These are phyloP conservation scores for Pythium graminicola DNA, from an alignment of 352 stramenopile species.

Conservation along the genomic window DNA sequence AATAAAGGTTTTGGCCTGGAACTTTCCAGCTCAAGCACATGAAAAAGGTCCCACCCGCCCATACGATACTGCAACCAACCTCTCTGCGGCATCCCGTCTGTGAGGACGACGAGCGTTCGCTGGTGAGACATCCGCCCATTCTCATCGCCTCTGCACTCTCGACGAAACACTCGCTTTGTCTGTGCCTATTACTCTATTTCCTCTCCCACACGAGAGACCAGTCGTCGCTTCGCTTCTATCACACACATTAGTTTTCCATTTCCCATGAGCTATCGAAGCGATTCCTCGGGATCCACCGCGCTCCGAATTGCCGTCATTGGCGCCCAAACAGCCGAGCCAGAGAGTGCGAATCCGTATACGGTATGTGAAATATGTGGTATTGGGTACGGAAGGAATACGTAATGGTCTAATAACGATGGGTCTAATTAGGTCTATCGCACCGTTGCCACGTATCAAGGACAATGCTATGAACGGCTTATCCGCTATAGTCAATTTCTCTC, in stretches of 20 bases:
- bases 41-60: constrained; percentile 5
- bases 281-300: constrained; percentile 2
- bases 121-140: too few species aligned
- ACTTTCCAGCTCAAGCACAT: constrained; percentile 9
- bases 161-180: too few species aligned
- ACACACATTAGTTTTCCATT: background rate
- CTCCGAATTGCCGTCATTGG: constrained; percentile 66
- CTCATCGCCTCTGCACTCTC: too few species aligned
- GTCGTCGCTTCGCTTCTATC: too few species aligned
- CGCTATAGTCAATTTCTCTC: constrained; percentile 55
- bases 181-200: too few species aligned
- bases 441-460: constrained; percentile 49
- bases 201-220: background rate
- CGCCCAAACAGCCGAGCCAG: constrained; percentile 37
- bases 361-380: constrained; percentile 29
- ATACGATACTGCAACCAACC: constrained; percentile 9
- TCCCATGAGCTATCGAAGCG: background rate
- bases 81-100: background rate
- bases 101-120: too few species aligned
- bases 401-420: too few species aligned
- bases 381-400: too few species aligned
- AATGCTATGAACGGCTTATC: constrained; percentile 64
- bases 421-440: constrained; percentile 67
- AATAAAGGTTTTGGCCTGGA: constrained; percentile 1
- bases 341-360: constrained; percentile 42